Evolutionary conservation across 139 green algal genomes (phyloP), one percentile per base, ranked within the genome.

Genomic region (Coelastrella sp.): DNA sequence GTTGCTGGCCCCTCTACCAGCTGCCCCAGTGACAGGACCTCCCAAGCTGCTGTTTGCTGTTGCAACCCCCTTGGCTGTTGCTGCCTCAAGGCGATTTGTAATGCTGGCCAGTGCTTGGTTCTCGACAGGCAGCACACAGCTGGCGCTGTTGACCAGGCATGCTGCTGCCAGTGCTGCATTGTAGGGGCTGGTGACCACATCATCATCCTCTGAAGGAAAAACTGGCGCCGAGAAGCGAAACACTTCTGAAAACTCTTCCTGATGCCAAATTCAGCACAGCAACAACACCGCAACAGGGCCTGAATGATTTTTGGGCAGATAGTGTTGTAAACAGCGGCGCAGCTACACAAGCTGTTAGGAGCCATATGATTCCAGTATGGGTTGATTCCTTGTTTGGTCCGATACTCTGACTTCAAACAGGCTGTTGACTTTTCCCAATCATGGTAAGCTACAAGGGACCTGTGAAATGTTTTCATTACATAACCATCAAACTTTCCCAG

Each of bases 171-270:
- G 92, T 58, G 96, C 72, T n/a, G 95, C 93, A 89, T 99, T 99
- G 95, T 98, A 99, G 8, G 97, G 97, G 22, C 93, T 96, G 24
- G 96, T 98, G 7, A 99, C 94, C 35, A 98, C 96, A 76, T 98
- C 94, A 81, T 97, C 95, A 20, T 98, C 95, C 66, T 96, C 93
- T 11, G 92, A 96, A 22, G 96, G 96, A 80, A 98, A 97, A 19
- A 98, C 93, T 24, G 92, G 95, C 10, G 87, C 82, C 6, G 93
- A 94, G 90, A 97, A 97, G 27, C 96, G 92, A 78, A 96, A 96
- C 12, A 96, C 93, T 12, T 95, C 93, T 5, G 95, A 95, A 92
- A 95, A 98, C 83, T 96, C 93, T 83, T 98, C 95, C 95, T 96
- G 92, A 15, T 84, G 35, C 3, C 63, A 72, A 17, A n/a, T n/a